Evolutionary conservation across 768 basidiomycete species (phyloP), one percentile per base, ranked within the genome.

Genomic region (Leccinum olivaceopallidum): DNA sequence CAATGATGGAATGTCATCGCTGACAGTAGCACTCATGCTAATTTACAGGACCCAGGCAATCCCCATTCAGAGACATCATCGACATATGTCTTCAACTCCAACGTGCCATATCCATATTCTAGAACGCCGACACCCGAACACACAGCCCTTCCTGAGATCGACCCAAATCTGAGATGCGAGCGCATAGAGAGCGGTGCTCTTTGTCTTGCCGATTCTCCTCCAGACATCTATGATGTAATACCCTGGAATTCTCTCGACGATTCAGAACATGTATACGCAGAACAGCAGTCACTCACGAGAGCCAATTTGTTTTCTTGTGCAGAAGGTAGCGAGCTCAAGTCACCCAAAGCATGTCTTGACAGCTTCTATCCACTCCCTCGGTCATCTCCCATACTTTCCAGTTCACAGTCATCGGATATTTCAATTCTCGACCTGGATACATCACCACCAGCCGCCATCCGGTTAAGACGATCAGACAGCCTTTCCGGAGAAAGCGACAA

Each of bases 351-450:
- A 37, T 53, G 14, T 28, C 37, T 28, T 22, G 52, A 53, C 24
- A 26, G 2, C 26, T 30, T 37, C 36, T 47, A 54, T 37, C 53
- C 58, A 32, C 58, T 71, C n/a, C 64, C 66, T 42, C 60, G 44
- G 28, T 75, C 69, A 51, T 71, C 68, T 22, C 73, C 71, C 13
- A 60, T 65, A 22, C 10, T 57, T 54, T 65, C 67, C 24, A 52
- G 63, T 49, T 63, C 60, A 28, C 63, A 53, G 24, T 55, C 56
- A 18, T 64, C 66, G 16, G 47, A 68, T 16, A 32, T 63, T 53
- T 61, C 50, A 2, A 64, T 69, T 48, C 60, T 73, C 16, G 42
- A 66, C 22, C 56, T 73, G 8, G 71, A 70, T 14, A 66, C 68
- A 16, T 73, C 73, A 2, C 66, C 63, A 36, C 53, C n/a, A n/a